phyloP scores from a whole-genome alignment of 768 basidiomycete genomes.

The Termitomyces sp. region DNA sequence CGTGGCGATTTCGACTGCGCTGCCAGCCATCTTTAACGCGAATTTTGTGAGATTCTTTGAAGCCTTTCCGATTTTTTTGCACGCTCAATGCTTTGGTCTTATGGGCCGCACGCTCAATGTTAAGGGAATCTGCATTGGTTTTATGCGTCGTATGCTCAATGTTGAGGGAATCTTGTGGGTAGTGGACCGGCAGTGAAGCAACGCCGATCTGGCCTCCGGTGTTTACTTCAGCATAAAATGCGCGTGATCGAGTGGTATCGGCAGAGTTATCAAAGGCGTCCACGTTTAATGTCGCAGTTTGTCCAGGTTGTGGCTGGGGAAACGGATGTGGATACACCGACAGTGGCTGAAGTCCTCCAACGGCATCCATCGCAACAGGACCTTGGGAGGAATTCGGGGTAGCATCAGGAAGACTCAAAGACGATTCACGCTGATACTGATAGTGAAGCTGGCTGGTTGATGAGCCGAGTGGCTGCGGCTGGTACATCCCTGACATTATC shows the following conservation, averaged over 20 bases:
- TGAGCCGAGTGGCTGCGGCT: neutral
- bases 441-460: neutral
- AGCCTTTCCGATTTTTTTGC: neutral
- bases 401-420: neutral
- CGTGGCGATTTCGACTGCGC: no score
- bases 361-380: neutral
- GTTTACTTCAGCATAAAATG: neutral
- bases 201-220: neutral
- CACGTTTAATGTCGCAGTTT: neutral
- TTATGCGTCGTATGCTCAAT: neutral
- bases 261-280: neutral
- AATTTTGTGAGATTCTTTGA: neutral
- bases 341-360: neutral
- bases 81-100: neutral
- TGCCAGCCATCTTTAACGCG: neutral
- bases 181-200: neutral
- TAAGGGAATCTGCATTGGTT: neutral
- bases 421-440: neutral
- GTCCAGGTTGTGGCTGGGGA: neutral
- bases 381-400: neutral
- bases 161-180: neutral
- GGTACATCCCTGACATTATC: neutral
- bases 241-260: neutral
- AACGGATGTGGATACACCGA: neutral
- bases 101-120: neutral